phyloP scores from a whole-genome alignment of 441 rosid genomes.

The Aleurites moluccanus region DNA sequence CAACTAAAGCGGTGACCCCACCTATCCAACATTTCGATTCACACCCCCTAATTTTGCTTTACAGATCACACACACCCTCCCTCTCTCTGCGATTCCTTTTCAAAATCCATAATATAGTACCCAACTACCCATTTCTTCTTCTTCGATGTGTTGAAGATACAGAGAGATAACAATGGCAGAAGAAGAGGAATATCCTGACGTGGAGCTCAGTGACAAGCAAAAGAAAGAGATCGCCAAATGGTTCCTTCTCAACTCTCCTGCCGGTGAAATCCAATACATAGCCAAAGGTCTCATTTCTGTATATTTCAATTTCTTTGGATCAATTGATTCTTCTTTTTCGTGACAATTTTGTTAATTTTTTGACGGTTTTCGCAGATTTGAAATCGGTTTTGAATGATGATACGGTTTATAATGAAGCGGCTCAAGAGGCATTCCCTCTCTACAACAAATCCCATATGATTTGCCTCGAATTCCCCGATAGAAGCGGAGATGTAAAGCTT shows the following conservation, averaged over 20 bases:
- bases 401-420: constrained; percentile 65
- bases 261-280: constrained; percentile 91
- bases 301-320: too few relatives aligned
- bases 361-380: constrained; percentile 54
- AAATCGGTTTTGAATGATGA: constrained; percentile 70
- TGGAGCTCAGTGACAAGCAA: constrained; percentile 65
- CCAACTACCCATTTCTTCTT: not conserved
- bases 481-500: constrained; percentile 67
- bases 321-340: not conserved
- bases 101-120: not conserved
- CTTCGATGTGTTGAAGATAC: not conserved
- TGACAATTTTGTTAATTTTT: not conserved
- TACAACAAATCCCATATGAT: constrained; percentile 92
- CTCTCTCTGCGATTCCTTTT: constrained; percentile 22
- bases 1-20: constrained; percentile 4
- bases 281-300: constrained; percentile 54
- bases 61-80: constrained; percentile 29
- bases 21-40: too few relatives aligned
- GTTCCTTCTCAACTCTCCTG: constrained; percentile 96
- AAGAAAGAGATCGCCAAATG: constrained; percentile 98
- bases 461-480: constrained; percentile 69
- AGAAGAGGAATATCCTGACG: constrained; percentile 38
- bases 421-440: constrained; percentile 73
- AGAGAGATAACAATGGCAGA: constrained; percentile 48
- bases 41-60: too few relatives aligned